phyloP scores from a whole-genome alignment of 2,329 filamentous ascomycete species.

The Eutypella sp. region DNA sequence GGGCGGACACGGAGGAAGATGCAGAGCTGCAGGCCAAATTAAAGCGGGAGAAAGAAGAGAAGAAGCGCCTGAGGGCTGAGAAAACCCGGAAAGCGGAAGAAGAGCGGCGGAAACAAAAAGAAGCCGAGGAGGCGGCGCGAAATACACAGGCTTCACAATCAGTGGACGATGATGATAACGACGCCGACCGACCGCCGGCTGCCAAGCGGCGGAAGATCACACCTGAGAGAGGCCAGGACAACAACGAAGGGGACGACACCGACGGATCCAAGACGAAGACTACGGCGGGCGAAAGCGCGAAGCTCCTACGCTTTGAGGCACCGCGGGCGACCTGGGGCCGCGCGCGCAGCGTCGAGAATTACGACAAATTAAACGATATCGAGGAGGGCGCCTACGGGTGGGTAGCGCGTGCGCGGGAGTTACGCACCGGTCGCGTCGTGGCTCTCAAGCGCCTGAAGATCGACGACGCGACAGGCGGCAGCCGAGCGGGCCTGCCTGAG shows the following conservation, averaged over 20 bases:
- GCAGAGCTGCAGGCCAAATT: conserved; percentile 65
- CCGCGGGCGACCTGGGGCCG: conserved; percentile 61
- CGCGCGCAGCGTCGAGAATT: conserved; percentile 77
- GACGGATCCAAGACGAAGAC: conserved; percentile 6
- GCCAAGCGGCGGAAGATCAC: conserved; percentile 59
- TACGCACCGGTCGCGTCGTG: conserved; percentile 71
- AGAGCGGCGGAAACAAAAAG: conserved; percentile 31
- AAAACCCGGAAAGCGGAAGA: conserved; percentile 67
- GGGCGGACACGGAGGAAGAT: conserved; percentile 83
- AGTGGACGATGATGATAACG: conserved; percentile 21
- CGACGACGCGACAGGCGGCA: conserved; percentile 68
- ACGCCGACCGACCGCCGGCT: conserved; percentile 38
- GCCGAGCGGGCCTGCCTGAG: conserved; percentile 74
- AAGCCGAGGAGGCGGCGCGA: conserved; percentile 25
- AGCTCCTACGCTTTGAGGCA: conserved; percentile 68
- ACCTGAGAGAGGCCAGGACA: conserved; percentile 33
- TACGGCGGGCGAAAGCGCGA: conserved; percentile 32
- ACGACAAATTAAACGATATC: conserved; percentile 91
- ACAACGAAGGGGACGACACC: conserved; percentile 13
- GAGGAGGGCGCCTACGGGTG: conserved; percentile 96
- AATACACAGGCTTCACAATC: conserved; percentile 22
- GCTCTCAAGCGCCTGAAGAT: conserved; percentile 93
- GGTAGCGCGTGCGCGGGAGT: conserved; percentile 79
- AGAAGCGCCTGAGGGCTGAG: conserved; percentile 76
- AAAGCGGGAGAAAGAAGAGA: conserved; percentile 82